Base-by-base conservation (phyloP, 164 flowering plant species). In the Cinnamomum micranthum region DNA sequence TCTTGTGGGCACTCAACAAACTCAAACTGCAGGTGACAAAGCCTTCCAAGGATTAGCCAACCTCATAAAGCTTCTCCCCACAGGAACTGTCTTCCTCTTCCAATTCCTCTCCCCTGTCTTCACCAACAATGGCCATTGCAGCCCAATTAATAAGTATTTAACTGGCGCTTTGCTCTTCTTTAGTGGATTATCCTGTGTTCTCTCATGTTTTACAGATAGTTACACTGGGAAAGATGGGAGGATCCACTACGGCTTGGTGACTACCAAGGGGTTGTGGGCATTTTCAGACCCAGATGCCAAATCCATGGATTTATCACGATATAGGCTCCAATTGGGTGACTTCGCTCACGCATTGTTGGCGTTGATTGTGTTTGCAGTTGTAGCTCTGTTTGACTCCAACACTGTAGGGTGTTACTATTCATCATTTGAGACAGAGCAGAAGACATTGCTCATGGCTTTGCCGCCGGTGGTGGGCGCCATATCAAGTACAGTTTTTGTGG, bases 121-220 rank as follows among this genome's bases (percentile, higher is more conserved):
- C 1, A 82, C 95, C 80, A 89, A 91, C 93, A 85, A 84, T 69
- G 98, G 98, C 55, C 73, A 87, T 2, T 92, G 98, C 83, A 68
- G 73, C 80, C 23, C 80, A 58, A 10, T 84, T 63, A 84, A 91
- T 90, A 92, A 90, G 82, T 83, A 78, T 87, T 51, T 89, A 19
- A 81, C 88, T 4, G 79, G 81, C 10, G 31, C 76, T 22, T 84
- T 92, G 51, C 76, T 95, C 33, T 77, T 52, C n/a, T 19, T 81
- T 13, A 90, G 94, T 60, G 91, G 89, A 60, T 65, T 92, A 71
- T 86, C 90, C 0, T 93, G 97, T 70, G 73, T 50, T 50, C 86
- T 95, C 73, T 78, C 94, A 2, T 83, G 82, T 24, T 95, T 95
- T 79, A 95, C 97, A 0, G 98, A 95, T 71, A 93, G 97, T 72